Conservation (phyloP, 2,329 filamentous ascomycete species). For the Fusarium odoratissimum region DNA sequence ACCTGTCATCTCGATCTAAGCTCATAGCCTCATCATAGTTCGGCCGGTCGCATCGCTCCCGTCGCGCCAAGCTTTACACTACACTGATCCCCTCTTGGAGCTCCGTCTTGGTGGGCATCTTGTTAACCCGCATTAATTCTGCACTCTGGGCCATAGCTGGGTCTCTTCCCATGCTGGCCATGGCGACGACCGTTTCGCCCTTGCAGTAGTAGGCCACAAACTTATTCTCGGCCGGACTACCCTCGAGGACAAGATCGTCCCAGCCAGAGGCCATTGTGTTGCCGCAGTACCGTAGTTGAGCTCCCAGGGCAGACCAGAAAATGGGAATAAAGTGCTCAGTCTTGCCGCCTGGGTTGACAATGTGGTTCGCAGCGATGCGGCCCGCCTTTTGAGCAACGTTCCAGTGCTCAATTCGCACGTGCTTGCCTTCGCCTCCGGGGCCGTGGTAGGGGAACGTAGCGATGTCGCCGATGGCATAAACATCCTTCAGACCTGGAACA, state of each 20-base stretch:
- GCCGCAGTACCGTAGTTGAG: slow-evolving; percentile 92
- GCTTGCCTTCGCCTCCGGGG: slow-evolving; percentile 79
- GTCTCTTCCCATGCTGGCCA: slow-evolving; percentile 91
- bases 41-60: slow-evolving; percentile 3
- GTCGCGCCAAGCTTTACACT: slow-evolving; percentile 52
- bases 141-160: slow-evolving; percentile 85
- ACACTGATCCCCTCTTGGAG: slow-evolving; percentile 72
- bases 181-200: slow-evolving; percentile 87
- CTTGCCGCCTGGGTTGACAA: slow-evolving; percentile 71
- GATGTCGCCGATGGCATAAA: slow-evolving; percentile 95
- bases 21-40: slow-evolving; percentile 15
- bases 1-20: slow-evolving; percentile 27
- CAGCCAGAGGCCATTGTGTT: slow-evolving; percentile 79
- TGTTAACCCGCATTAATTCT: slow-evolving; percentile 84
- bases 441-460: slow-evolving; percentile 95
- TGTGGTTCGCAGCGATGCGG: slow-evolving; percentile 80
- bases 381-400: slow-evolving; percentile 96
- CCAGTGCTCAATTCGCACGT: slow-evolving; percentile 95
- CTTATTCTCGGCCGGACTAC: slow-evolving; percentile 79
- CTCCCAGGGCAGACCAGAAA: slow-evolving; percentile 95
- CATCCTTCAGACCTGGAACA: slow-evolving; percentile 80
- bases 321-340: slow-evolving; percentile 86
- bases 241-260: slow-evolving; percentile 86
- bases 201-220: slow-evolving; percentile 92
- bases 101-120: slow-evolving; percentile 86